phyloP scores from a whole-genome alignment of 441 rosid genomes.

The Croton laevigatus region DNA sequence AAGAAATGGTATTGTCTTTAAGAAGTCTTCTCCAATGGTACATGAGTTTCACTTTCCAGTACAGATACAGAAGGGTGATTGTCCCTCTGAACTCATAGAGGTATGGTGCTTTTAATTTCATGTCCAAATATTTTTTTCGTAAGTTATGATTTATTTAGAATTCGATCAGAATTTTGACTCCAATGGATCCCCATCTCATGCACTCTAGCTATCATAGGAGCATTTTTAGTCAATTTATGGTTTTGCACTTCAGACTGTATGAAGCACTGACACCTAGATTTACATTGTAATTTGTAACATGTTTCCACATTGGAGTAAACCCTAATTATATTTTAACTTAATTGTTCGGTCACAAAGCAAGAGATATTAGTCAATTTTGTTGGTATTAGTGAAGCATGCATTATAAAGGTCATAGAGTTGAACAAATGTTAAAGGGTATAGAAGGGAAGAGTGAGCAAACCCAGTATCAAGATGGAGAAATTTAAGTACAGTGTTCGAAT shows the following conservation, averaged over 20 bases:
- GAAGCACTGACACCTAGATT: neutral
- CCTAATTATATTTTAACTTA: too few relatives aligned
- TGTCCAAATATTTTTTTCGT: neutral
- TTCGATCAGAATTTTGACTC: neutral
- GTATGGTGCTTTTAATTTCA: slow-evolving; percentile 31
- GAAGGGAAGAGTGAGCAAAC: neutral
- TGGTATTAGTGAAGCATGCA: neutral
- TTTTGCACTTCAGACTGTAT: neutral
- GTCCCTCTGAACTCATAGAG: slow-evolving; percentile 51
- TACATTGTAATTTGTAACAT: neutral
- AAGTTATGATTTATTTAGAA: neutral
- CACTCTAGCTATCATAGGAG: neutral
- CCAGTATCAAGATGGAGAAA: neutral
- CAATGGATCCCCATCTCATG: neutral
- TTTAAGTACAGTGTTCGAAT: neutral
- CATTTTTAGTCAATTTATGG: neutral
- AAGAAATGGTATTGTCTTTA: slow-evolving; percentile 47
- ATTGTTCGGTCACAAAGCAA: neutral
- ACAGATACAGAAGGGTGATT: slow-evolving; percentile 47
- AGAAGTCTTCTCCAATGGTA: slow-evolving; percentile 59
- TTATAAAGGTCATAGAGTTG: neutral
- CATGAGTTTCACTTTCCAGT: slow-evolving; percentile 72
- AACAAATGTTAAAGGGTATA: neutral
- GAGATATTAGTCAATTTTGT: neutral
- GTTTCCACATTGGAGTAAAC: too few relatives aligned